Conservation (phyloP, 441 rosid genomes). For the Erodium chrysanthum region DNA sequence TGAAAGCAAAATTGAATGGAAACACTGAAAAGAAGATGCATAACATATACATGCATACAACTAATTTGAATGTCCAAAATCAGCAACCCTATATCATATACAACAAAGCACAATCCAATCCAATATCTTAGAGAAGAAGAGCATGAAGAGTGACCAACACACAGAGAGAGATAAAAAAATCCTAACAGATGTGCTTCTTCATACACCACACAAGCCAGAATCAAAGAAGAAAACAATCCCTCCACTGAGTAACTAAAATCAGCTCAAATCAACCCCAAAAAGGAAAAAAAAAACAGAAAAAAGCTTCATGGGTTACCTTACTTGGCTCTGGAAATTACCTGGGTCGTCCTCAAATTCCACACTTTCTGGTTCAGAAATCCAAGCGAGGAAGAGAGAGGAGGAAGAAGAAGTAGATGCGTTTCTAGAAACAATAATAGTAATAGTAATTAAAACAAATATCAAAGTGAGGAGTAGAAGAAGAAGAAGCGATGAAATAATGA, state of each 20-base stretch:
- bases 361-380: neutral
- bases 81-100: neutral
- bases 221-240: neutral
- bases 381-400: neutral
- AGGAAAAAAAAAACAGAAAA: slow-evolving; percentile 19
- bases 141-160: slow-evolving; percentile 7
- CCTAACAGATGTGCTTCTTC: no score
- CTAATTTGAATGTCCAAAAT: slow-evolving; percentile 12
- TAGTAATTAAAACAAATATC: no score
- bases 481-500: slow-evolving; percentile 8
- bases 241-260: slow-evolving; percentile 10
- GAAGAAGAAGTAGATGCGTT: slow-evolving; percentile 12
- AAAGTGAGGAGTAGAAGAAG: slow-evolving; percentile 10
- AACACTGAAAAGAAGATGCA: no score
- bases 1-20: neutral
- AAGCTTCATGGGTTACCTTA: slow-evolving; percentile 28
- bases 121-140: slow-evolving; percentile 2
- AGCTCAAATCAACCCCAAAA: slow-evolving; percentile 12
- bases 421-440: neutral
- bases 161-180: neutral
- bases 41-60: neutral
- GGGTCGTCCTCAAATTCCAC: slow-evolving; percentile 24
- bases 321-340: slow-evolving; percentile 44
- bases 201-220: no score
- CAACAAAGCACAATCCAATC: slow-evolving; percentile 14